Evolutionary conservation across 768 basidiomycete genomes (phyloP), one percentile per base, ranked within the genome.

Genomic region (Crucibulum laeve): DNA sequence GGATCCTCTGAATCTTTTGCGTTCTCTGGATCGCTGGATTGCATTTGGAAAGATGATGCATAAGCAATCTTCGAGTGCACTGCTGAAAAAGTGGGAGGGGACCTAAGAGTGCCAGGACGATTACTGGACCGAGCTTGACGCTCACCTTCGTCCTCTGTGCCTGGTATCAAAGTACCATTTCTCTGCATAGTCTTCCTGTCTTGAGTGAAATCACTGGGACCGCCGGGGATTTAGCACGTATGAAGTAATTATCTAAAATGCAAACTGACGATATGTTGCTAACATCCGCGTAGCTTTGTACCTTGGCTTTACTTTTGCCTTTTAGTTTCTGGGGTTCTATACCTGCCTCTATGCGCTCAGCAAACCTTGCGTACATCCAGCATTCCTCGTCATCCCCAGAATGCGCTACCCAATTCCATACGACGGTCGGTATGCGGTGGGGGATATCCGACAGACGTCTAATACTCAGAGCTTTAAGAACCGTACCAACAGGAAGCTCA

Each of bases 391-490:
- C 62, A 42, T 71, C 60, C 36, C 48, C 57, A 17, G 50, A 49
- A 28, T 64, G 57, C 25, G 60, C 47, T 6, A 84, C 65, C 83
- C 84, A 87, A 11, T 53, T 51, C 85, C 84, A 87, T 26, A 55
- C 76, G 24, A 87, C 72, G 8, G 78, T 80, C 7, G 82, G 80
- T 8, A 87, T 80, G 33, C 76, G 64, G n/a, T 69, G 57, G 3
- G 87, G 85, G 34, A 90, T 81, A 3, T 85, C 74, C 5, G 57
- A 60, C 13, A 82, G 58, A 4, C 38, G 55, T 51, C 70, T 77
- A 17, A 84, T 53, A 1, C 77, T 77, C 3, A 84, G 61, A 1
- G 70, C 63, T 15, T 65, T 54, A 32, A 73, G 51, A 32, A 69
- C 63, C 13, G 65, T 44, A 11, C 45, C 40, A 25, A 42, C 40